Percentiles rank a stretch among this genome's conserved stretches.
Evolutionary conservation across 1,284 basidiomycete species (phyloP).

Genomic region (Pholiota adiposa): DNA sequence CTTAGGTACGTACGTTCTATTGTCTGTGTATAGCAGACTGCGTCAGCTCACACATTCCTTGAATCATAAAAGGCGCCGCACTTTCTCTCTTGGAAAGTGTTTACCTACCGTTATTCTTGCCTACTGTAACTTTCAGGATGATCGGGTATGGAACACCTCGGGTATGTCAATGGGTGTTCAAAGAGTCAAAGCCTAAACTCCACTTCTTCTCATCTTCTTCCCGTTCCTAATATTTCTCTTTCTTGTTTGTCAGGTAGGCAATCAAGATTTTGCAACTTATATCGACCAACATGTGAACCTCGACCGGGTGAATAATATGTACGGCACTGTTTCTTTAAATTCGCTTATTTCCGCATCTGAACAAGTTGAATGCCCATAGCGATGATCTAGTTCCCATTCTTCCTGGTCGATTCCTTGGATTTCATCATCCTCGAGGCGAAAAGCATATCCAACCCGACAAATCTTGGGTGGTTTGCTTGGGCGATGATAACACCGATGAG

Average conservation of each 20-base stretch:
- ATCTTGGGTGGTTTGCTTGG: constrained; percentile 45
- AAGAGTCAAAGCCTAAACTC: too few species aligned
- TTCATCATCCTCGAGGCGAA: constrained; percentile 60
- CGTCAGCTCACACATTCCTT: background rate
- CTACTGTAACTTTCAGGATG: constrained; percentile 32
- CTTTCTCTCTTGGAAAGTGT: constrained; percentile 50
- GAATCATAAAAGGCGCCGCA: constrained; percentile 47
- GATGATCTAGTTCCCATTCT: constrained; percentile 51
- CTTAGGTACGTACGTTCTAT: constrained; percentile 44
- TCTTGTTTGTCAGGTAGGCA: constrained; percentile 65
- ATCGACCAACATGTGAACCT: constrained; percentile 50
- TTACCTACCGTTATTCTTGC: constrained; percentile 37
- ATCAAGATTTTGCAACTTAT: constrained; percentile 61
- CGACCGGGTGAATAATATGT: constrained; percentile 56
- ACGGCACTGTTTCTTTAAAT: constrained; percentile 11
- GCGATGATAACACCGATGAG: constrained; percentile 54
- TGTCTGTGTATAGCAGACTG: background rate
- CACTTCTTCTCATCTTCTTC: too few species aligned
- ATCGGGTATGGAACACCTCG: constrained; percentile 62
- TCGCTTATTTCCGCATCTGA: constrained; percentile 3
- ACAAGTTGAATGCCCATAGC: constrained; percentile 20
- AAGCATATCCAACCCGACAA: constrained; percentile 55
- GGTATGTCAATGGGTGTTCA: constrained; percentile 40
- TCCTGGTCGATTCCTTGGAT: constrained; percentile 50
- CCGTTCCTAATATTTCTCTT: background rate